A percentile compares a stretch with the other conserved stretches of the same genome.
Evolutionary conservation across 495 filamentous ascomycete genomes (phyloP).

Genomic region (Daldinia concentrica): DNA sequence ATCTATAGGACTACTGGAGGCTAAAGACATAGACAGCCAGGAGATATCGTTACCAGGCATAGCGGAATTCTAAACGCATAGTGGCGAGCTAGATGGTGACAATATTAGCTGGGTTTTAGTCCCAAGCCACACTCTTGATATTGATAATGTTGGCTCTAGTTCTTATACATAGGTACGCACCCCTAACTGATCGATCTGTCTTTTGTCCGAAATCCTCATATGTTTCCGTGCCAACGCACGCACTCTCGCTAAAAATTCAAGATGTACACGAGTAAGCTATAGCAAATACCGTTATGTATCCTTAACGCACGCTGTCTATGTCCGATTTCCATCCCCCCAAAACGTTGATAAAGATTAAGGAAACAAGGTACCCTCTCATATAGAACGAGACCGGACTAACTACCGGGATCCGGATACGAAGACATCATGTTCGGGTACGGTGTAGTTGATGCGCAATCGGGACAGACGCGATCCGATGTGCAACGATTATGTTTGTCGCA

Average conservation of each 20-base stretch:
- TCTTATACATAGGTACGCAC: constrained; percentile 49
- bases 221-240: constrained; percentile 20
- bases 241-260: constrained; percentile 27
- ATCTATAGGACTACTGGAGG: not conserved
- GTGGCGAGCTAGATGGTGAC: not conserved
- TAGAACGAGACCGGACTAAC: constrained; percentile 8
- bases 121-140: constrained; percentile 7
- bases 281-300: constrained; percentile 26
- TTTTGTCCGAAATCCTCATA: constrained; percentile 5
- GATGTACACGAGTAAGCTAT: constrained; percentile 25
- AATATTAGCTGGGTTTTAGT: not conserved
- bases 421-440: constrained; percentile 40
- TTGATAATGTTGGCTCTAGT: constrained; percentile 61
- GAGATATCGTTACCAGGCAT: not conserved
- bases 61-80: not conserved
- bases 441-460: constrained; percentile 30
- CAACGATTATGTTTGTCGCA: constrained; percentile 45
- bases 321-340: constrained; percentile 27
- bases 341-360: constrained; percentile 14
- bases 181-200: constrained; percentile 24
- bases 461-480: constrained; percentile 38
- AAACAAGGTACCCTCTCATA: constrained; percentile 6
- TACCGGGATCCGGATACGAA: constrained; percentile 33
- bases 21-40: not conserved
- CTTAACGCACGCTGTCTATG: constrained; percentile 29